phyloP scores from a whole-genome alignment of 768 basidiomycete species.

The Royoungia palumana region DNA sequence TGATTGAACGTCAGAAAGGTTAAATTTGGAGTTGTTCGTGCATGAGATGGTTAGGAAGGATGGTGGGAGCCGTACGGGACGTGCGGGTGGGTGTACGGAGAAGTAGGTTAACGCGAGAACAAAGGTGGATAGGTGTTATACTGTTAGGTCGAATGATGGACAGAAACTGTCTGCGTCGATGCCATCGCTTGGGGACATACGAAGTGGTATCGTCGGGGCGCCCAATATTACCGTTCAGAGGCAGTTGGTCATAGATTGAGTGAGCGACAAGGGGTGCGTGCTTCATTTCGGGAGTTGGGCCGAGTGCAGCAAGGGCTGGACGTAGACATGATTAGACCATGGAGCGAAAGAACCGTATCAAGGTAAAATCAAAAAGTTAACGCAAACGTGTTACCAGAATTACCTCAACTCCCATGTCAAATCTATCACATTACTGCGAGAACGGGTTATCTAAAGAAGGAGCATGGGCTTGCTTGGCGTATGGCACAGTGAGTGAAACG shows the following conservation, averaged over 20 bases:
- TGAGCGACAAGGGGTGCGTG: too few relatives aligned
- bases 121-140: too few relatives aligned
- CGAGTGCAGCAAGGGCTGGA: too few relatives aligned
- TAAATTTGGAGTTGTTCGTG: slow-evolving; percentile 4
- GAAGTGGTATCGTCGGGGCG: too few relatives aligned
- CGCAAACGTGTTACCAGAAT: slow-evolving; percentile 9
- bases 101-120: too few relatives aligned
- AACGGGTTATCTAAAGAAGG: background rate
- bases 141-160: background rate
- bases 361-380: slow-evolving; percentile 1
- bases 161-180: background rate
- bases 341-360: slow-evolving; percentile 13
- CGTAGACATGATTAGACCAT: slow-evolving; percentile 2
- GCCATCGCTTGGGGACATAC: background rate
- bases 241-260: background rate
- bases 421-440: background rate
- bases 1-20: slow-evolving; percentile 5
- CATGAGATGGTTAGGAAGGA: slow-evolving; percentile 3
- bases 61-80: background rate
- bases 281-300: too few relatives aligned
- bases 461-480: background rate
- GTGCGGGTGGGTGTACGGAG: background rate
- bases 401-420: slow-evolving; percentile 12
- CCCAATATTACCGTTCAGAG: background rate
- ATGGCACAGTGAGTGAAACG: slow-evolving; percentile 4